Conservation (phyloP, 345 rosid genomes). For the Syzygium aromaticum region DNA sequence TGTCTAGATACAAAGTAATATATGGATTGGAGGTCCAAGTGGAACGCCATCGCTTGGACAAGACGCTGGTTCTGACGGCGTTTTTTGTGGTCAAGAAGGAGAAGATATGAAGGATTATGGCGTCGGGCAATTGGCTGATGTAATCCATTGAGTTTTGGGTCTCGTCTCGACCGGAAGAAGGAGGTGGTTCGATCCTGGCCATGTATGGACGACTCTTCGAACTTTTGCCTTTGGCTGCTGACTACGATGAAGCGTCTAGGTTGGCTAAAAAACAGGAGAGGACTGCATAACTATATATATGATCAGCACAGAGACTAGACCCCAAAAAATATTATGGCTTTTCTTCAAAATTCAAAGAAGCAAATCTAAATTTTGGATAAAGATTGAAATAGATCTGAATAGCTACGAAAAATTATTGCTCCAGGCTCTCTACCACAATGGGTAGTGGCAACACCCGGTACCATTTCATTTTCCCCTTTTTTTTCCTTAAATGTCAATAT, state of each 20-base stretch:
- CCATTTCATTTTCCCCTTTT: not conserved
- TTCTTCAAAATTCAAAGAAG: not conserved
- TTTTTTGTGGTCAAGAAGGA: no score
- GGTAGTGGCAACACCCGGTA: not conserved
- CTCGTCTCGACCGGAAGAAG: not conserved
- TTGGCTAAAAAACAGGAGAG: not conserved
- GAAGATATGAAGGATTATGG: not conserved
- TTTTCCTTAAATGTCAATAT: not conserved
- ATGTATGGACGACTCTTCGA: not conserved
- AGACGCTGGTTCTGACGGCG: no score
- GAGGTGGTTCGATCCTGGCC: not conserved
- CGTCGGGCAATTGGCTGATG: not conserved
- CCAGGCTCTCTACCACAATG: not conserved
- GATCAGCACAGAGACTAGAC: not conserved
- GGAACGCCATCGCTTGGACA: no score
- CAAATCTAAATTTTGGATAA: not conserved
- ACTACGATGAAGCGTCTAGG: not conserved
- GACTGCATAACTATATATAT: not conserved
- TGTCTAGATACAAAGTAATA: no score
- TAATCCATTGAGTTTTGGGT: not conserved
- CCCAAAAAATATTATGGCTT: not conserved
- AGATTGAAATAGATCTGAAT: not conserved
- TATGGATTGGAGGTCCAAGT: no score
- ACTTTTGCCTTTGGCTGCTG: not conserved
- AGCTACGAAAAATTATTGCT: not conserved